Base-by-base conservation (phyloP, 768 basidiomycete genomes). In the Macrolepiota dolichaula region DNA sequence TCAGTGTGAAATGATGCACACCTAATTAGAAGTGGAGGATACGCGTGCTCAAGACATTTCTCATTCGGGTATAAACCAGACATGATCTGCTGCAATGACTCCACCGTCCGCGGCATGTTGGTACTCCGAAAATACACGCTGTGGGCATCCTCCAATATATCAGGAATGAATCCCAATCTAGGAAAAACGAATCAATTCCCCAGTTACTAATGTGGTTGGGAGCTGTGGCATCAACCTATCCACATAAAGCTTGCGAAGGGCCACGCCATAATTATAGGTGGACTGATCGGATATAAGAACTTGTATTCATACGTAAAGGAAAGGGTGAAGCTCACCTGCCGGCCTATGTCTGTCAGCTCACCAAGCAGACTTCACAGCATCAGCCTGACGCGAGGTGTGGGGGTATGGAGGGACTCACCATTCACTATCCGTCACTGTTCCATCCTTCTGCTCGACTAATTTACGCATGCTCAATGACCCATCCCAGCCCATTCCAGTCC, bases 101-200 rank as follows among this genome's bases (percentile, higher is more conserved):
- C 89, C 15, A 87, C 85, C 4, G 91, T 92, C 36, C 92, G 79
- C 0, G 90, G 83, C 70, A 94, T 84, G 67, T 90, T 88, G 1
- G 92, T 94, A 15, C 84, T 88, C 51, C 87, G 78, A 64, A 91
- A 87, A 70, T 90, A 91, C 25, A 79, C 78, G 55, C 79, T 72
- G 11, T 75, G 73, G 36, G 75, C 71, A 29, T 74, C 73, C n/a
- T 74, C 69, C 2, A 85, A 74, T 3, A 65, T 70, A 59, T 85
- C 77, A 0, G 90, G 84, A 17, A 91, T 77, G 68, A 92, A 88
- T 0, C 77, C 78, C 37, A 92, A 77, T 68, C 91, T 92, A 44
- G 6, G 54, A 38, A 15, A 19, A 60, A 17, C 22, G 42, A 47
- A 51, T 63, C 0, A 55, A 50, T 53, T 40, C 32, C 32, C 17